These are phyloP conservation scores for Amphirosellinia nigrospora DNA, from an alignment of 495 filamentous ascomycete genomes.

Conservation along the genomic window DNA sequence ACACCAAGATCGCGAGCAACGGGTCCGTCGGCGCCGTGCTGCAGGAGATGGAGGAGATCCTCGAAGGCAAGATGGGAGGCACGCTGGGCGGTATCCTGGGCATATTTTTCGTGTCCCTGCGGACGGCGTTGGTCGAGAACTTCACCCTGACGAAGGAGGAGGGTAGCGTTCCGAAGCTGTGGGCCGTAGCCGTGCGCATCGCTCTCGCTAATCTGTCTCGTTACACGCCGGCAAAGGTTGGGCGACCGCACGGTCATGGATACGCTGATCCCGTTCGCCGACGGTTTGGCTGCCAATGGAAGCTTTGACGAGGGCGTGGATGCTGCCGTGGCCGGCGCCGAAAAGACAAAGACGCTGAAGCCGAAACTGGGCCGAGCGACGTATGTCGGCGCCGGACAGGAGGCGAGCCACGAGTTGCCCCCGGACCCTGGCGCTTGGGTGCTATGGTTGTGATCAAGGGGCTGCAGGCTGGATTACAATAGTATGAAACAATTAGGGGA, in stretches of 20 bases:
- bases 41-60: slow-evolving; percentile 59
- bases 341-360: slow-evolving; percentile 60
- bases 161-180: slow-evolving; percentile 41
- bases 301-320: slow-evolving; percentile 57
- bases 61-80: slow-evolving; percentile 65
- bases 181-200: slow-evolving; percentile 45
- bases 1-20: slow-evolving; percentile 40
- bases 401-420: slow-evolving; percentile 50
- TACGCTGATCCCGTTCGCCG: slow-evolving; percentile 62
- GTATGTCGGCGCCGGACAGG: slow-evolving; percentile 59
- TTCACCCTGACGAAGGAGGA: slow-evolving; percentile 37
- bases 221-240: slow-evolving; percentile 56
- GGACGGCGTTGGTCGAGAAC: slow-evolving; percentile 53
- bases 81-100: slow-evolving; percentile 65
- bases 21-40: slow-evolving; percentile 60
- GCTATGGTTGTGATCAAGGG: slow-evolving; percentile 64
- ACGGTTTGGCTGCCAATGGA: slow-evolving; percentile 48
- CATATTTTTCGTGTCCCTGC: slow-evolving; percentile 64
- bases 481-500: neutral
- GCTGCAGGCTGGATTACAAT: slow-evolving; percentile 40
- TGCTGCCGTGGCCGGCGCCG: slow-evolving; percentile 59
- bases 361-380: slow-evolving; percentile 64
- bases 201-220: slow-evolving; percentile 53
- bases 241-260: slow-evolving; percentile 64
- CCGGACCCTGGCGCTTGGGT: slow-evolving; percentile 68